Evolutionary conservation across 192 early-diverging fungal genomes (phyloP), one percentile per base, ranked within the genome.

Genomic region (Phycomyces blakesleeanus): DNA sequence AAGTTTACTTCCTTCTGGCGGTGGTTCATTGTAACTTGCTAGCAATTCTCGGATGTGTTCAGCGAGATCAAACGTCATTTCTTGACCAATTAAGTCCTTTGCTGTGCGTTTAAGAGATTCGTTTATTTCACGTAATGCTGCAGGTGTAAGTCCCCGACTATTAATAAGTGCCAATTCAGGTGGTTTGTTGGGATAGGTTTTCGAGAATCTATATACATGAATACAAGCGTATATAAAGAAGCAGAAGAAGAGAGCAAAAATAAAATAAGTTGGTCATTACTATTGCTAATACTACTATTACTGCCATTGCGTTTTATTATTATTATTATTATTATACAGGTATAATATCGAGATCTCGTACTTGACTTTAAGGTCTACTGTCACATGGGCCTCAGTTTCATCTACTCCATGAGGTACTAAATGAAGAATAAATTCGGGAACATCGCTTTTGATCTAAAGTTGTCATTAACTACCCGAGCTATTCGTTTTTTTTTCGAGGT

Each of bases 11-110:
- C 79, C 78, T 25, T 77, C 75, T 18, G 59, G 26, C 6, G 80
- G 72, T 9, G 74, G 75, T 8, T 67, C 67, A 58, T 86, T 81
- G 66, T 89, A 78, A 14, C 69, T 68, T 8, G 84, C 78, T 20
- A 91, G 74, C 47, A 75, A 89, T 15, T 85, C 85, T 41, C 82
- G 78, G 22, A 87, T 59, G 22, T 68, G 69, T 2, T 80, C 74
- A 0, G 84, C 78, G 7, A 91, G 59, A 50, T 86, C 85, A 44
- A 83, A 89, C 51, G 89, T 72, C 84, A 89, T 86, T 69, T 91
- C 89, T 49, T 76, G 73, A 0, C 84, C 87, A 0, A 81, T 37
- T 7, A 80, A 63, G 22, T 60, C 62, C 38, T 67, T 76, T 7
- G 79, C 75, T 5, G 77, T 61, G 4, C 27, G 51, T 40, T 68